These are phyloP conservation scores for Pleochaeta shiraiana DNA, from an alignment of 2,329 filamentous ascomycete genomes.

Conservation along the genomic window DNA sequence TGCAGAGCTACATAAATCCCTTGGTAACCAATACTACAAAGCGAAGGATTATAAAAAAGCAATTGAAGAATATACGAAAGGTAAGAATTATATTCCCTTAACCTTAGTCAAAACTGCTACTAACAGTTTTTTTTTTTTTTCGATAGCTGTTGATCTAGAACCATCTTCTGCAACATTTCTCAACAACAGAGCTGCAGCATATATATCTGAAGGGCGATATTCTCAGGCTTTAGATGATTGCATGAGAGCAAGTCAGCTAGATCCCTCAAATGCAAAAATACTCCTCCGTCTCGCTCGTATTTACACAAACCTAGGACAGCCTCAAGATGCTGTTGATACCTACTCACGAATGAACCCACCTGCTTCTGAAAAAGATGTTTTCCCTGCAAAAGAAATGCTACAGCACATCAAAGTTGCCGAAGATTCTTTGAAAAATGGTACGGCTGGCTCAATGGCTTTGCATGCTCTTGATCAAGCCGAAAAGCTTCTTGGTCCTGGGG, in stretches of 20 bases:
- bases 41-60: constrained; percentile 74
- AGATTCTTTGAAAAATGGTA: constrained; percentile 50
- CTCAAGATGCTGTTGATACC: constrained; percentile 66
- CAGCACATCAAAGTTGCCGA: constrained; percentile 63
- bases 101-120: not conserved
- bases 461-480: constrained; percentile 85
- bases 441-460: constrained; percentile 73
- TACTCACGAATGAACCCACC: constrained; percentile 62
- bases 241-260: constrained; percentile 57
- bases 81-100: constrained; percentile 26
- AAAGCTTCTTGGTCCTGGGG: constrained; percentile 51
- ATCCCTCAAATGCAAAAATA: constrained; percentile 73
- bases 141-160: constrained; percentile 66
- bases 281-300: constrained; percentile 74
- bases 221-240: constrained; percentile 70
- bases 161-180: constrained; percentile 75
- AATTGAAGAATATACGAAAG: constrained; percentile 87
- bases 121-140: constrained; percentile 6
- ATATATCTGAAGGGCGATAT: constrained; percentile 71
- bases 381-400: constrained; percentile 65
- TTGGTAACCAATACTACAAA: constrained; percentile 95
- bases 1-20: constrained; percentile 76
- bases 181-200: constrained; percentile 85
- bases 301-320: constrained; percentile 68
- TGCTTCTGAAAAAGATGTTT: constrained; percentile 67